Percentiles rank a stretch among this genome's conserved stretches.
phyloP scores from a whole-genome alignment of 192 early-diverging fungal species.

The Rhizoclosmatium sp. region DNA sequence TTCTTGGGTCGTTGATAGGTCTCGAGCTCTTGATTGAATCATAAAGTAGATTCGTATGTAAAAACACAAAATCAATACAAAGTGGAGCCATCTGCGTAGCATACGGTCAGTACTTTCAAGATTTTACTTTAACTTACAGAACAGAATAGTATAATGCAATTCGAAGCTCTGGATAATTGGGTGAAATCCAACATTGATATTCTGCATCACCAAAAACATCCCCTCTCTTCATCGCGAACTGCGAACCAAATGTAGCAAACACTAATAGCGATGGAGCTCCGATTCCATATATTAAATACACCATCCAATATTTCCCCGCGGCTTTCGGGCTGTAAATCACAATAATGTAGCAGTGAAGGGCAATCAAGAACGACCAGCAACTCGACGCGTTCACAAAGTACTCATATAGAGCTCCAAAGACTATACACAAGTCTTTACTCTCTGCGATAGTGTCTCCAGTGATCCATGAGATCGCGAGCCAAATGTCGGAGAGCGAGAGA shows the following conservation, averaged over 20 bases:
- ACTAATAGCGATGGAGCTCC: not conserved
- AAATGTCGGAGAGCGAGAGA: not conserved
- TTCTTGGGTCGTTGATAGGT: not conserved
- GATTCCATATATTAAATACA: not conserved
- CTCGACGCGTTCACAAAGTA: not conserved
- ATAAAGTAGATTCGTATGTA: not conserved
- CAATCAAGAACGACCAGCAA: constrained; percentile 6
- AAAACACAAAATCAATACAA: not conserved
- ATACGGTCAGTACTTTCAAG: no score
- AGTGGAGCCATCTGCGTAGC: constrained; percentile 6
- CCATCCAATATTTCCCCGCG: not conserved
- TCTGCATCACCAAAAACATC: constrained; percentile 8
- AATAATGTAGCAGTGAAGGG: not conserved
- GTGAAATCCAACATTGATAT: constrained; percentile 19
- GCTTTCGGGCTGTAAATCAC: not conserved
- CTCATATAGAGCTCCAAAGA: not conserved
- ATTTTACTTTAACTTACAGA: not conserved
- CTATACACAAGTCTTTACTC: not conserved
- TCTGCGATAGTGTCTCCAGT: not conserved
- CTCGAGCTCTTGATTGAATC: not conserved
- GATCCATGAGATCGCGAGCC: not conserved
- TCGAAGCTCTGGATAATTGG: not conserved
- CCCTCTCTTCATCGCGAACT: not conserved
- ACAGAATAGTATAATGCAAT: not conserved
- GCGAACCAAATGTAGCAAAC: not conserved